These are phyloP conservation scores for Plantago coronopus DNA, from an alignment of 305 asterid species.

Conservation along the genomic window DNA sequence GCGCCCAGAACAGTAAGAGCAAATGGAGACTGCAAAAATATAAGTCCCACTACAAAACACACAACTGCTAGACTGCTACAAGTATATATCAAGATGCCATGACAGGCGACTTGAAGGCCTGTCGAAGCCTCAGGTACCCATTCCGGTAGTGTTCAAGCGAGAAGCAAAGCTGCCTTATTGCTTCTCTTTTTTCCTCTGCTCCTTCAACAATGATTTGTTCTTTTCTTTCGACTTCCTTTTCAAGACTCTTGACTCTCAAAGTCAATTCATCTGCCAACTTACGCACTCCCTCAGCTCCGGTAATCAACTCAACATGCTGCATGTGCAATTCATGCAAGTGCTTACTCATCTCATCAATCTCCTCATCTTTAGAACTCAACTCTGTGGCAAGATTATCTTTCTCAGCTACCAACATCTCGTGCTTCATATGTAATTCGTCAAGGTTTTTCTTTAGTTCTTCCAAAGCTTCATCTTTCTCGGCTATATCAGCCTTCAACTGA, in stretches of 20 bases:
- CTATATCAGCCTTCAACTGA: slow-evolving; percentile 39
- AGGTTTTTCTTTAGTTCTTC: slow-evolving; percentile 39
- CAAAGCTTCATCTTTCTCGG: slow-evolving; percentile 38
- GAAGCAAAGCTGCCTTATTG: slow-evolving; percentile 86
- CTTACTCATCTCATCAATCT: slow-evolving; percentile 38
- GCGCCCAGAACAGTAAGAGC: too few relatives aligned
- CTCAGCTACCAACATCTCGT: slow-evolving; percentile 25
- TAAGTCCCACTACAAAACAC: background rate
- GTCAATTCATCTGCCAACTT: slow-evolving; percentile 37
- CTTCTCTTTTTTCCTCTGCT: slow-evolving; percentile 92
- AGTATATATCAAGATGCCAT: slow-evolving; percentile 42
- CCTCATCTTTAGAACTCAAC: slow-evolving; percentile 41
- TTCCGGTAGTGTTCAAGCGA: slow-evolving; percentile 81
- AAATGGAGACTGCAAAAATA: background rate
- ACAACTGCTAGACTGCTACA: slow-evolving; percentile 4
- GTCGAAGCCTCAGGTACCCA: slow-evolving; percentile 63
- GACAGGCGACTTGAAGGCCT: slow-evolving; percentile 50
- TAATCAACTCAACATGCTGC: slow-evolving; percentile 48
- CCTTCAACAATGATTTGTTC: slow-evolving; percentile 57
- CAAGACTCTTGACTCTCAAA: slow-evolving; percentile 51
- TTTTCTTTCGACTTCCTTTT: slow-evolving; percentile 53
- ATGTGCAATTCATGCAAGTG: slow-evolving; percentile 59
- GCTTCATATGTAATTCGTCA: slow-evolving; percentile 26
- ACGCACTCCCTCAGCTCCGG: slow-evolving; percentile 39
- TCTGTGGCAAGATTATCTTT: slow-evolving; percentile 36